Evolutionary conservation across 116 monocot species (phyloP).

Genomic region (Iris pallida): DNA sequence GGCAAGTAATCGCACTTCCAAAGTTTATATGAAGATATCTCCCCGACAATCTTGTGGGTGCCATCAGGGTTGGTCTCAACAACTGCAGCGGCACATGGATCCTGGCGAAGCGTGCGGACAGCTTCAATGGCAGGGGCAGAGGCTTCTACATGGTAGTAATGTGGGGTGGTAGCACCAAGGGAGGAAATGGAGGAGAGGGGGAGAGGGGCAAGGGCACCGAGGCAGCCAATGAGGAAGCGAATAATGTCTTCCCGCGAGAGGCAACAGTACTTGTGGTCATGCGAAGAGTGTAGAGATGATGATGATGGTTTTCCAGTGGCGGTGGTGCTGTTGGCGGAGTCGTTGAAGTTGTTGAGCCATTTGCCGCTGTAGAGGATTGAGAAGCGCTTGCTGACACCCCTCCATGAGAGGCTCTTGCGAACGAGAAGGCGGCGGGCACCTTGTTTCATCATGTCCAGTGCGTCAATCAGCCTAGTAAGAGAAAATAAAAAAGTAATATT

Average conservation of each 20-base stretch:
- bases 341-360: slow-evolving; percentile 65
- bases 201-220: slow-evolving; percentile 83
- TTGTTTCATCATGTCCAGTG: slow-evolving; percentile 94
- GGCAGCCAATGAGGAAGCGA: slow-evolving; percentile 80
- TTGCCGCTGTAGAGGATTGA: slow-evolving; percentile 79
- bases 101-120: slow-evolving; percentile 36
- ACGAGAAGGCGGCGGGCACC: slow-evolving; percentile 73
- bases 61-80: slow-evolving; percentile 58
- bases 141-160: slow-evolving; percentile 47
- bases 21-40: slow-evolving; percentile 84
- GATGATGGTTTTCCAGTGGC: slow-evolving; percentile 11
- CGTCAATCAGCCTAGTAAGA: slow-evolving; percentile 68
- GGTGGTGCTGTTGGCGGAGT: slow-evolving; percentile 10
- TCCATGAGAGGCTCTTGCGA: slow-evolving; percentile 71
- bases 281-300: slow-evolving; percentile 3
- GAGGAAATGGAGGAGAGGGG: slow-evolving; percentile 67
- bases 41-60: slow-evolving; percentile 69
- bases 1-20: slow-evolving; percentile 86
- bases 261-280: slow-evolving; percentile 58
- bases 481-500: not conserved
- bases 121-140: slow-evolving; percentile 57
- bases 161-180: slow-evolving; percentile 42
- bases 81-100: slow-evolving; percentile 65
- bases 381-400: slow-evolving; percentile 80
- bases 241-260: slow-evolving; percentile 82